These are phyloP conservation scores for Fusarium setosum DNA, from an alignment of 2,329 filamentous ascomycete species.

Conservation along the genomic window DNA sequence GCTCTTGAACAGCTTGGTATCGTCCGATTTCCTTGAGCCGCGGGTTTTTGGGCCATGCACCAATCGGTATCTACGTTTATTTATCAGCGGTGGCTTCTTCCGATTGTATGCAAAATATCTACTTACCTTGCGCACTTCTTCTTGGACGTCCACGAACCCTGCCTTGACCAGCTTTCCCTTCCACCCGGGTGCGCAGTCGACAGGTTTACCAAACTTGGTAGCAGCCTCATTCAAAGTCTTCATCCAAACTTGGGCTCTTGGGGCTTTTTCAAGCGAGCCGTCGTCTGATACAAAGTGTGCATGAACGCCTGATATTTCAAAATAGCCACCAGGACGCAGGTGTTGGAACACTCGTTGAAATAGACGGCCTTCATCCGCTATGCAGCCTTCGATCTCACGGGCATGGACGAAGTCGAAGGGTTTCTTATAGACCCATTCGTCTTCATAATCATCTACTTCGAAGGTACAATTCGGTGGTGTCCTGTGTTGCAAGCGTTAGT, in stretches of 20 bases:
- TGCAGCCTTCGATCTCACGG: slow-evolving; percentile 16
- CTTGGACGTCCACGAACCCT: slow-evolving; percentile 13
- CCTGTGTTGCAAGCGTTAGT: background rate
- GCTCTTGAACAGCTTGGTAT: too few species aligned
- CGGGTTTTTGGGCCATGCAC: too few species aligned
- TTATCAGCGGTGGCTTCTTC: too few species aligned
- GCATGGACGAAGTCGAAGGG: slow-evolving; percentile 19
- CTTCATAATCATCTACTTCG: slow-evolving; percentile 17
- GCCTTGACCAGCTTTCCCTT: background rate
- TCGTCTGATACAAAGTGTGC: slow-evolving; percentile 10
- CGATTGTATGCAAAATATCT: too few species aligned
- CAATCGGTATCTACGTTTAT: too few species aligned
- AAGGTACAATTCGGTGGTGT: slow-evolving; percentile 4
- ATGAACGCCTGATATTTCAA: slow-evolving; percentile 5
- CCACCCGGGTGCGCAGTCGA: background rate
- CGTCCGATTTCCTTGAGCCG: too few species aligned
- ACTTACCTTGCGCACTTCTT: background rate
- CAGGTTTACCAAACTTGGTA: slow-evolving; percentile 1
- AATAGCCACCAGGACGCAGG: slow-evolving; percentile 2
- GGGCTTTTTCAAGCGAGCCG: slow-evolving; percentile 1
- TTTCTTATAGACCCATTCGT: slow-evolving; percentile 6
- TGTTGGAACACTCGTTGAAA: background rate
- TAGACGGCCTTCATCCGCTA: background rate
- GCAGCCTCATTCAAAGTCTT: background rate
- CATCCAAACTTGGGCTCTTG: background rate